Conservation (phyloP, 2,329 filamentous ascomycete genomes). For the Nemania abortiva region DNA sequence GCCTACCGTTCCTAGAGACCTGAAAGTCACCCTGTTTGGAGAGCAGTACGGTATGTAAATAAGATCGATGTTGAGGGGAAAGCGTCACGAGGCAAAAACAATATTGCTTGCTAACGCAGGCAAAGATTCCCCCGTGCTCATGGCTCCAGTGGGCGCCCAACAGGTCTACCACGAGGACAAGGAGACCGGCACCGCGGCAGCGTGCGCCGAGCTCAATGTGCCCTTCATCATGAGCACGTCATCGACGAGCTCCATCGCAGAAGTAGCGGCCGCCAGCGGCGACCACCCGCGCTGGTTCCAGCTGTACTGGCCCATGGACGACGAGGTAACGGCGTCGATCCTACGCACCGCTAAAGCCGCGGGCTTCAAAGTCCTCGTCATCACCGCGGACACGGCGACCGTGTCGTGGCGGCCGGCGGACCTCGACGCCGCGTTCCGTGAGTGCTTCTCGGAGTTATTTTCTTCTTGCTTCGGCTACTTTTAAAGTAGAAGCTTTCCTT, state of each 20-base stretch:
- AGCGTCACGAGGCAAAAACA: no score
- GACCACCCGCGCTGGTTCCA: conserved; percentile 76
- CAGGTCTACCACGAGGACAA: conserved; percentile 73
- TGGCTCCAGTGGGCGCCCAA: conserved; percentile 78
- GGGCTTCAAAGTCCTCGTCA: conserved; percentile 74
- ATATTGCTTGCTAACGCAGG: conserved; percentile 9
- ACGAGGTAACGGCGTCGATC: conserved; percentile 74
- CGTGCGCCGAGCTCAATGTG: conserved; percentile 69
- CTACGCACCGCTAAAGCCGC: conserved; percentile 70
- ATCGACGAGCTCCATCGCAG: conserved; percentile 71
- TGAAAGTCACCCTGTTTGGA: conserved; percentile 59
- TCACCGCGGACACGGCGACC: conserved; percentile 79
- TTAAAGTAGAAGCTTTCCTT: no score
- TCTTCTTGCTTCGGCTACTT: no score
- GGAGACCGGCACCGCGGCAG: conserved; percentile 73
- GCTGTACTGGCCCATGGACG: conserved; percentile 77
- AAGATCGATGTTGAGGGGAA: not conserved
- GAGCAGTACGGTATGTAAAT: conserved; percentile 56
- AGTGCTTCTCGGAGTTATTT: no score
- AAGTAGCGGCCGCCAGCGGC: conserved; percentile 70
- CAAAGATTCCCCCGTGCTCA: conserved; percentile 64
- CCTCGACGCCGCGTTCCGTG: conserved; percentile 71
- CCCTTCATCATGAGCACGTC: conserved; percentile 78
- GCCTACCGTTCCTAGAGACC: conserved; percentile 58
- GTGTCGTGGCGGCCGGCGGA: conserved; percentile 77